phyloP scores from a whole-genome alignment of 495 filamentous ascomycete genomes.

The Aspergillus sparsus region DNA sequence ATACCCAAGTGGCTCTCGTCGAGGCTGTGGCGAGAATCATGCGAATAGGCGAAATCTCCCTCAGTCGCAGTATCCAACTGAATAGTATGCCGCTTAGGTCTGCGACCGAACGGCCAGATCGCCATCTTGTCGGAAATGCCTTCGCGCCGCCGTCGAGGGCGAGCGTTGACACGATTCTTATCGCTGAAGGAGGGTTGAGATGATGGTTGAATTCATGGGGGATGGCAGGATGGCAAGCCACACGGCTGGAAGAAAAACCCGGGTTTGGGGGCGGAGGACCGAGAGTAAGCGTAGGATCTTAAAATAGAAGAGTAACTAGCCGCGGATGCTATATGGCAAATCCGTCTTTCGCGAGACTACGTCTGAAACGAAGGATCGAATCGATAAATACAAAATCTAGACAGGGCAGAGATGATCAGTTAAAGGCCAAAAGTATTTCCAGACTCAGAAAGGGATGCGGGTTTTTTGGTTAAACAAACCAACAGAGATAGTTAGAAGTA shows the following conservation, averaged over 20 bases:
- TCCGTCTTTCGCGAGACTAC: neutral
- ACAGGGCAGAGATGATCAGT: neutral
- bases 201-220: constrained; percentile 42
- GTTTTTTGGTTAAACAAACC: constrained; percentile 23
- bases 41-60: constrained; percentile 30
- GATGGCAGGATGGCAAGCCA: constrained; percentile 15
- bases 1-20: constrained; percentile 28
- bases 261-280: constrained; percentile 9
- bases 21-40: constrained; percentile 31
- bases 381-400: neutral
- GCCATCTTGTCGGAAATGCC: constrained; percentile 51
- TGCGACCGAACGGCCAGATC: constrained; percentile 78
- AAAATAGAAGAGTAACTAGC: neutral
- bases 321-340: neutral
- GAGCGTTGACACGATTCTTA: constrained; percentile 28
- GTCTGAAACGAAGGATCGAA: neutral
- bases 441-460: neutral
- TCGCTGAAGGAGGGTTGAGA: constrained; percentile 22
- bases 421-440: neutral
- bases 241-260: constrained; percentile 20
- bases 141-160: constrained; percentile 45
- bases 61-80: constrained; percentile 43
- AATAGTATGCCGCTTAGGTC: constrained; percentile 53
- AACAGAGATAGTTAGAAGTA: constrained; percentile 11
- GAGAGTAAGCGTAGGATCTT: constrained; percentile 11